phyloP scores from a whole-genome alignment of 345 rosid genomes.

The Moricandia moricandioides region DNA sequence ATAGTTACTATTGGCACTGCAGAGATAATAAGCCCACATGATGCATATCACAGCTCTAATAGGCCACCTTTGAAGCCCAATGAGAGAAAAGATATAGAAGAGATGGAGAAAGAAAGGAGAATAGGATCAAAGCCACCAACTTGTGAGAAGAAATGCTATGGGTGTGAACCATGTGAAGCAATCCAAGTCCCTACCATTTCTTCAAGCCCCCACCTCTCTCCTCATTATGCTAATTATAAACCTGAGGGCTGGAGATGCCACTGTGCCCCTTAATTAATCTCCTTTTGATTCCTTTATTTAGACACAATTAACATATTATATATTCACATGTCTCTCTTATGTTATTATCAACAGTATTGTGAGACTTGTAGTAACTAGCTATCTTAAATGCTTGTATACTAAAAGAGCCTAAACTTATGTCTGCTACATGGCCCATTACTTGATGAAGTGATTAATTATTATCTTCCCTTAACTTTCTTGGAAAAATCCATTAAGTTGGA shows the following conservation, averaged over 20 bases:
- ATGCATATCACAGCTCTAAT: background rate
- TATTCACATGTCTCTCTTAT: background rate
- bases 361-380: background rate
- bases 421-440: too few relatives aligned
- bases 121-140: slow-evolving; percentile 60
- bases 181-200: slow-evolving; percentile 62
- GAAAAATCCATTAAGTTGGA: too few relatives aligned
- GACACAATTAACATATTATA: slow-evolving; percentile 3
- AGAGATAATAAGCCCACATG: slow-evolving; percentile 1
- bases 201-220: slow-evolving; percentile 28
- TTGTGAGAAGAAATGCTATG: slow-evolving; percentile 64
- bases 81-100: slow-evolving; percentile 12
- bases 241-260: slow-evolving; percentile 85
- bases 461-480: too few relatives aligned
- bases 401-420: too few relatives aligned
- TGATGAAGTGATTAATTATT: background rate
- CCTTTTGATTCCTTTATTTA: background rate
- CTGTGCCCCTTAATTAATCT: slow-evolving; percentile 21
- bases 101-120: slow-evolving; percentile 32
- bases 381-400: too few relatives aligned
- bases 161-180: slow-evolving; percentile 59
- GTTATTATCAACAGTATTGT: background rate
- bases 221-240: slow-evolving; percentile 65
- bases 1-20: slow-evolving; percentile 9
- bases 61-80: background rate